A percentile compares a stretch with the other conserved stretches of the same genome.
These are phyloP conservation scores for Amanita rimosa DNA, from an alignment of 768 basidiomycete species.

Conservation along the genomic window DNA sequence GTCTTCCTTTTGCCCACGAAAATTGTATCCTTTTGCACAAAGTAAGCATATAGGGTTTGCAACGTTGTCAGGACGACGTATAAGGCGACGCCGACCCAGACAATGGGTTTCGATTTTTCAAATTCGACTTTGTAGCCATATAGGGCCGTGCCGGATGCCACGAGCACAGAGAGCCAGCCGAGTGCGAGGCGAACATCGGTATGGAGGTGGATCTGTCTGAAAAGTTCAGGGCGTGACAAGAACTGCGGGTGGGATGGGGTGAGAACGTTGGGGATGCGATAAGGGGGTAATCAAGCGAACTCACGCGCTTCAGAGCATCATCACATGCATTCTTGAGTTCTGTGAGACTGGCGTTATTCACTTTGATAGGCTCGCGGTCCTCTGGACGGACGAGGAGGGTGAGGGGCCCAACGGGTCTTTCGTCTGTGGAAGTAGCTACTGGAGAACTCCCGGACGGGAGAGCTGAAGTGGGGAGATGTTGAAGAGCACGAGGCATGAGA, in stretches of 20 bases:
- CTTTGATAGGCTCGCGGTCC: slow-evolving; percentile 45
- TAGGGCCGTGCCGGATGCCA: slow-evolving; percentile 70
- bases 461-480: too few relatives aligned
- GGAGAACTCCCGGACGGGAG: too few relatives aligned
- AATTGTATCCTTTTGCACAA: slow-evolving; percentile 73
- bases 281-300: slow-evolving; percentile 12
- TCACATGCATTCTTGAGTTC: slow-evolving; percentile 70
- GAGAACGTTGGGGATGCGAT: not conserved
- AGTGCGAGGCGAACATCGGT: slow-evolving; percentile 81
- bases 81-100: slow-evolving; percentile 72
- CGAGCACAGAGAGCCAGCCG: slow-evolving; percentile 79
- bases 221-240: slow-evolving; percentile 68
- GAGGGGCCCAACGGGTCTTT: slow-evolving; percentile 44
- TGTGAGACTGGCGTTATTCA: slow-evolving; percentile 44
- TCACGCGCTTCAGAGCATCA: slow-evolving; percentile 82
- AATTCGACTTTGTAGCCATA: slow-evolving; percentile 88
- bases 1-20: slow-evolving; percentile 88
- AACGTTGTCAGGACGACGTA: slow-evolving; percentile 52
- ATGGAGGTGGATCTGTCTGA: slow-evolving; percentile 79
- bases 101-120: slow-evolving; percentile 72
- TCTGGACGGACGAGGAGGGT: slow-evolving; percentile 31
- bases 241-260: slow-evolving; percentile 41
- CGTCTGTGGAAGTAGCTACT: slow-evolving; percentile 6
- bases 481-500: too few relatives aligned
- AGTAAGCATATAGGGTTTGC: slow-evolving; percentile 77